Percentiles rank a stretch among this genome's conserved stretches.
These are phyloP conservation scores for Myxozyma melibiosi DNA, from an alignment of 805 yeast species.

Conservation along the genomic window DNA sequence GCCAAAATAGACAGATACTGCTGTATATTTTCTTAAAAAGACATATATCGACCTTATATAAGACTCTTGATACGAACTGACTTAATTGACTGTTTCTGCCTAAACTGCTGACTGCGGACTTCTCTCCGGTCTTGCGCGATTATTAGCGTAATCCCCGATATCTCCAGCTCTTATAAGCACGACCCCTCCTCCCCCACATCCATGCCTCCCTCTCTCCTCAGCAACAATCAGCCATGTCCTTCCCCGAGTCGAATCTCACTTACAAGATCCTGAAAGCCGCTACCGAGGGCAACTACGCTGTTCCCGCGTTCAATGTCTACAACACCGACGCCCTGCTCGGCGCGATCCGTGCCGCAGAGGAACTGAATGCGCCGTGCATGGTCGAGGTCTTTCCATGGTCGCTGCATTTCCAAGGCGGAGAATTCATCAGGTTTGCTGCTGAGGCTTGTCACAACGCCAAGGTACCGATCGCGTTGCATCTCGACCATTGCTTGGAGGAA, in stretches of 20 bases:
- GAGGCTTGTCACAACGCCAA: constrained; percentile 38
- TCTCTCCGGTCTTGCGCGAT: neutral
- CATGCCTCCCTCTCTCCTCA: neutral
- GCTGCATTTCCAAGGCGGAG: constrained; percentile 40
- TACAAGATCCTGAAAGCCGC: constrained; percentile 40
- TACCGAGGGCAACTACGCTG: constrained; percentile 41
- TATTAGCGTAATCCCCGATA: neutral
- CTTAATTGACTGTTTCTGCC: too few species aligned
- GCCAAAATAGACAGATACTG: too few species aligned
- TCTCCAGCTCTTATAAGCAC: neutral
- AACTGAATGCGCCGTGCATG: constrained; percentile 41
- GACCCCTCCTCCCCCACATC: too few species aligned
- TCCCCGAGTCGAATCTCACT: constrained; percentile 36
- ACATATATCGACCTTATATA: too few species aligned
- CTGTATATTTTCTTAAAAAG: too few species aligned
- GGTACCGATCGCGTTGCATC: constrained; percentile 44
- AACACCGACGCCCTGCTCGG: constrained; percentile 42
- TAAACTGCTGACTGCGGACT: too few species aligned
- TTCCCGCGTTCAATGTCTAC: constrained; percentile 41
- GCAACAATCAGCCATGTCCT: neutral
- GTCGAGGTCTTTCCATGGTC: constrained; percentile 46
- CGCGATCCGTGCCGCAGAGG: constrained; percentile 44
- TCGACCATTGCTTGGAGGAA: constrained; percentile 44
- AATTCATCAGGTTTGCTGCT: constrained; percentile 38
- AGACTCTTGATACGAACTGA: too few species aligned